A percentile compares a stretch with the other conserved stretches of the same genome.
phyloP scores from a whole-genome alignment of 768 basidiomycete genomes.

The Tricholoma bakamatsutake region DNA sequence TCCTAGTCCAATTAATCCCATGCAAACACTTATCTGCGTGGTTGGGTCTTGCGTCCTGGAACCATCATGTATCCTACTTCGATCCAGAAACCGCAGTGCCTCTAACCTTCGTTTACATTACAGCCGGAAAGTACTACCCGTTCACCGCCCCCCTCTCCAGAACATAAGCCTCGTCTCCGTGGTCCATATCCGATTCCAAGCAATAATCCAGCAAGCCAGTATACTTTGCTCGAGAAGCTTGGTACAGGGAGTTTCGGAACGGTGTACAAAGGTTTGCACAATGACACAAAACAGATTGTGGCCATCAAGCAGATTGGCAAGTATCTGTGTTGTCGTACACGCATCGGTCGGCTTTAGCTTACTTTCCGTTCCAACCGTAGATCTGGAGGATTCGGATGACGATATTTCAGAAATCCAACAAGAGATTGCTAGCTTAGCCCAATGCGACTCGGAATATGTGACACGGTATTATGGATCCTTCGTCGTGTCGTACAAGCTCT shows the following conservation, averaged over 20 bases:
- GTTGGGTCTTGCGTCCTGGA: slow-evolving; percentile 20
- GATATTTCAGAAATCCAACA: slow-evolving; percentile 99
- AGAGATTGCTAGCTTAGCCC: slow-evolving; percentile 94
- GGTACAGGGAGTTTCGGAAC: slow-evolving; percentile 96
- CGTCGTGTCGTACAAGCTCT: slow-evolving; percentile 93
- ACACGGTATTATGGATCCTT: slow-evolving; percentile 97
- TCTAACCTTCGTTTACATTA: slow-evolving; percentile 28
- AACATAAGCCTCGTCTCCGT: slow-evolving; percentile 33
- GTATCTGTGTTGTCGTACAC: slow-evolving; percentile 18
- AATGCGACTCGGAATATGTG: slow-evolving; percentile 94
- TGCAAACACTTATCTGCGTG: slow-evolving; percentile 14
- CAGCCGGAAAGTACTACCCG: slow-evolving; percentile 37
- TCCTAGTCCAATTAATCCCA: slow-evolving; percentile 6
- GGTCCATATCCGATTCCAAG: slow-evolving; percentile 68
- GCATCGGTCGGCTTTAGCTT: slow-evolving; percentile 1
- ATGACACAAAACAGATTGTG: slow-evolving; percentile 89
- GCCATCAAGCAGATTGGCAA: slow-evolving; percentile 97
- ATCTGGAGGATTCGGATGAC: slow-evolving; percentile 97
- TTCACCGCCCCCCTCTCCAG: slow-evolving; percentile 51
- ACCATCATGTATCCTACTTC: slow-evolving; percentile 42
- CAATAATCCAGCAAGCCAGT: slow-evolving; percentile 84
- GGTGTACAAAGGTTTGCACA: slow-evolving; percentile 96
- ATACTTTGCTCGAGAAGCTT: slow-evolving; percentile 91
- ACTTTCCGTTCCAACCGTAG: slow-evolving; percentile 31
- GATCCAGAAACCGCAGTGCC: slow-evolving; percentile 36